Conservation (phyloP, 129 eudicot species). For the Tanacetum coccineum region DNA sequence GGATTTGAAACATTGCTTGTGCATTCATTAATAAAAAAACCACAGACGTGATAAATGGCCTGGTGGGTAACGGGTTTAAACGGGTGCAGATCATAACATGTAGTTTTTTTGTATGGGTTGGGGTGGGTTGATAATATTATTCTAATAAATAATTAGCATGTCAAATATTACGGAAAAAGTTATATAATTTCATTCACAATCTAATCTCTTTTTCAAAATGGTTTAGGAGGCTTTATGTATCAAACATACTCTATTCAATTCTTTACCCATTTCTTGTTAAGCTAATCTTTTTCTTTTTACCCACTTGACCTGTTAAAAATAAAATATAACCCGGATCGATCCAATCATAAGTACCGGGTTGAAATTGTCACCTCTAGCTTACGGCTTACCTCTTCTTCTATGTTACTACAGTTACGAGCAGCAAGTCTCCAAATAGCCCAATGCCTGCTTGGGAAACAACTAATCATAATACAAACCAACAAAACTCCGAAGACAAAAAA, state of each 20-base stretch:
- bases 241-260: neutral
- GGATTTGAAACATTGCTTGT: neutral
- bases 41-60: neutral
- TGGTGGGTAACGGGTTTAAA: too few species aligned
- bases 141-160: too few species aligned
- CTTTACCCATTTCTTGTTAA: neutral
- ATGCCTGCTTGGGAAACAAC: conserved; percentile 31
- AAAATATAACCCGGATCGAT: neutral
- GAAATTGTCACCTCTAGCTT: neutral
- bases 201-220: too few species aligned
- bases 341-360: neutral
- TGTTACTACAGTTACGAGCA: conserved; percentile 33
- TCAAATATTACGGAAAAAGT: too few species aligned
- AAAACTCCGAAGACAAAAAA: conserved; percentile 33
- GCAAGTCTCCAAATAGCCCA: conserved; percentile 30
- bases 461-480: conserved; percentile 32
- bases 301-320: neutral
- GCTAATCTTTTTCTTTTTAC: neutral
- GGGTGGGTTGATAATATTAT: too few species aligned
- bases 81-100: too few species aligned
- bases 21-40: neutral
- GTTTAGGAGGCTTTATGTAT: neutral
- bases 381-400: conserved; percentile 18
- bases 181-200: too few species aligned
- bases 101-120: too few species aligned